Base-by-base conservation (phyloP, 805 yeast species). In the Yamadazyma akitaensis region DNA sequence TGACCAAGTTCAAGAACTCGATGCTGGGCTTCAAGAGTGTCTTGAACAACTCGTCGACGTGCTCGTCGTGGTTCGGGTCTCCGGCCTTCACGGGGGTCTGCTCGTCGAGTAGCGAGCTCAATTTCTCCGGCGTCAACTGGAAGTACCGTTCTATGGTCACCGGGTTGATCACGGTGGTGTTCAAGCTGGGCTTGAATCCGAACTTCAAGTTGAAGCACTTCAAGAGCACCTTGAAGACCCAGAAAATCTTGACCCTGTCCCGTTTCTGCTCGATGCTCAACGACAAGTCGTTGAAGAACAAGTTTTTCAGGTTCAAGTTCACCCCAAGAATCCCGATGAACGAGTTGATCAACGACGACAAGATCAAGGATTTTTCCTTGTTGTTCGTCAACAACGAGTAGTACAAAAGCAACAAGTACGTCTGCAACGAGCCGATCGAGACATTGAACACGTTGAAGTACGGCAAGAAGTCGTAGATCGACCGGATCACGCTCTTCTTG, bases 391-490 rank as follows among this genome's bases (percentile, higher is more conserved):
- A 53, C 12, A 78, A 61, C 7, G 81, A 67, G 56, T 75, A 77
- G 54, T 76, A 73, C 44, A 79, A 67, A 46, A 77, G 65, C 48
- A 80, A 54, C 35, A 78, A 60, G 42, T 75, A 70, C 11, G 80
- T 76, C 55, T 79, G 82, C 28, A 80, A 60, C 54, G 75, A 80
- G 49, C 63, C 68, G 21, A 76, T 57, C 3, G 76, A 69, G 7
- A 77, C 72, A 47, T 74, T 74, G 48, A 73, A 68, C 37, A 74
- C 75, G 57, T 77, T 76, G 49, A 78, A 68, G 53, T 77, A 72
- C 45, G 70, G 77, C 38, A 67, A 67, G 54, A 70, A 77, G 51
- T 61, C 79, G 51, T 65, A 74, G 55, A 63, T 70, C 30, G 73
- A 74, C 55, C 59, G 62, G 46, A 60, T 67, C 43, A 62, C 67